These are phyloP conservation scores for Isabelozyma pseudorhagii DNA, from an alignment of 805 yeast species.

Conservation along the genomic window DNA sequence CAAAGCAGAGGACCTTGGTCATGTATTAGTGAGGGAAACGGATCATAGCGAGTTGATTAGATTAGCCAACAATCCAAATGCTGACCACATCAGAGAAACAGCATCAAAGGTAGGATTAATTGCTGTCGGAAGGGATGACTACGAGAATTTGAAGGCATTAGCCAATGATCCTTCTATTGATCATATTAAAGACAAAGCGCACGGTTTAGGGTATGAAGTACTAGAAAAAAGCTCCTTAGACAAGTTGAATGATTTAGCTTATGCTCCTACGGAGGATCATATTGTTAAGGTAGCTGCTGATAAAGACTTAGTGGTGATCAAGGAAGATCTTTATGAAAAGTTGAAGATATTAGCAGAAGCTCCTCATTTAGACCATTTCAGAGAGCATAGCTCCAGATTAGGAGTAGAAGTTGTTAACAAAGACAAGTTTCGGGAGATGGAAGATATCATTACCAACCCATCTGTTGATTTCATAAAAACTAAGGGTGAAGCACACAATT, in stretches of 20 bases:
- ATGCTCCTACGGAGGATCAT: conserved; percentile 10
- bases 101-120: conserved; percentile 6
- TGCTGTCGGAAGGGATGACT: conserved; percentile 7
- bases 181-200: conserved; percentile 14
- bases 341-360: conserved; percentile 7
- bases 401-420: conserved; percentile 11
- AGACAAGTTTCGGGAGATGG: conserved; percentile 8
- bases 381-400: conserved; percentile 6
- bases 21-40: conserved; percentile 4
- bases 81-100: conserved; percentile 6
- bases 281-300: not conserved
- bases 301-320: conserved; percentile 1
- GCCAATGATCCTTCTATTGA: conserved; percentile 16
- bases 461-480: conserved; percentile 2
- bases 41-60: conserved; percentile 10
- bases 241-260: conserved; percentile 3
- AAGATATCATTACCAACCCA: conserved; percentile 3
- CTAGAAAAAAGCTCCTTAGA: conserved; percentile 2
- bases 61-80: conserved; percentile 7
- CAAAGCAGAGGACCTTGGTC: conserved; percentile 8
- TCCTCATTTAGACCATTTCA: conserved; percentile 18
- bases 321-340: conserved; percentile 3
- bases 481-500: conserved; percentile 3
- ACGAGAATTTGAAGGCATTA: conserved; percentile 12
- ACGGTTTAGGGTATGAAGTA: conserved; percentile 2